Conservation (phyloP, 148 eudicot species). For the Vaccinium corymbosum region DNA sequence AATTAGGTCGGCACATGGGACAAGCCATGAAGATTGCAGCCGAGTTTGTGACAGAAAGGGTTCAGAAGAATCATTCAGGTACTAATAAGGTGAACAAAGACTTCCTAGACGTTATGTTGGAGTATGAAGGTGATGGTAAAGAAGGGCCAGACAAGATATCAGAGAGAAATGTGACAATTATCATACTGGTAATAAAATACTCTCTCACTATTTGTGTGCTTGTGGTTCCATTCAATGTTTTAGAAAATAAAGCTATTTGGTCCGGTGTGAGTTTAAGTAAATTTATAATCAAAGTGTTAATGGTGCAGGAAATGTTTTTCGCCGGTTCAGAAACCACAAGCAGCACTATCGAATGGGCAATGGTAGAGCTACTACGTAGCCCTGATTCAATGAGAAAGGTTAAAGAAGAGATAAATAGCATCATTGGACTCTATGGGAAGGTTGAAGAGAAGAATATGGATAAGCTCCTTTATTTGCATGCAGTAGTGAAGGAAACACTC, state of each 20-base stretch:
- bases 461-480: background rate
- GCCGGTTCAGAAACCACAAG: background rate
- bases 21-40: too few relatives aligned
- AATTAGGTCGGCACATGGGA: too few relatives aligned
- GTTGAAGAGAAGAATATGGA: conserved; percentile 8
- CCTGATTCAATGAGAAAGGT: background rate
- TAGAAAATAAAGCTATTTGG: background rate
- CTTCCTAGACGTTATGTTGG: too few relatives aligned
- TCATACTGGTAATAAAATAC: conserved; percentile 8
- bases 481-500: background rate
- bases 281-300: background rate
- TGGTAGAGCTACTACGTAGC: background rate
- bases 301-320: conserved; percentile 1
- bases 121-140: too few relatives aligned
- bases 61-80: too few relatives aligned
- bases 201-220: background rate
- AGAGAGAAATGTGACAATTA: background rate
- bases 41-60: too few relatives aligned
- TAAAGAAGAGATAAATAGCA: background rate
- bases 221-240: background rate
- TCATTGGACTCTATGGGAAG: background rate
- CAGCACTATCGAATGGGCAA: conserved; percentile 10
- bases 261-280: too few relatives aligned
- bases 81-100: too few relatives aligned
- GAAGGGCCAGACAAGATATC: too few relatives aligned